phyloP scores from a whole-genome alignment of 1,284 basidiomycete species.

The Termitomyces sp. region DNA sequence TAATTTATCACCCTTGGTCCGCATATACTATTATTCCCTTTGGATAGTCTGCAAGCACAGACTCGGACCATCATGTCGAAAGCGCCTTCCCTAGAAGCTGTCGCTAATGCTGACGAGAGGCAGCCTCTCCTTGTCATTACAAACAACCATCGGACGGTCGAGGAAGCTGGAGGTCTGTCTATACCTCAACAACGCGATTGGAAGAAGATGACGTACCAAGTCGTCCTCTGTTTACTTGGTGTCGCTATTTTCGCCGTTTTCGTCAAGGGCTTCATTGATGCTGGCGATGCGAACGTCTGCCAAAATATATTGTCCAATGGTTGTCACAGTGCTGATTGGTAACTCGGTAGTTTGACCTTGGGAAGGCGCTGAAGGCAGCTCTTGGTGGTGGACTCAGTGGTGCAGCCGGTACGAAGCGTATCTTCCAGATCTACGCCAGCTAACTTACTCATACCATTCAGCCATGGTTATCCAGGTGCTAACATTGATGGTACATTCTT shows the following conservation, averaged over 20 bases:
- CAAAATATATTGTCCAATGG: background rate
- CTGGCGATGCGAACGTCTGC: constrained; percentile 61
- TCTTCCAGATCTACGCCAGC: background rate
- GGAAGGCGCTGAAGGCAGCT: constrained; percentile 69
- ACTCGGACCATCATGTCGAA: constrained; percentile 16
- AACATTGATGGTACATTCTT: constrained; percentile 62
- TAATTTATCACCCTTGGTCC: background rate
- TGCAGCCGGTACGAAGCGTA: constrained; percentile 54
- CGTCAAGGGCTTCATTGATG: constrained; percentile 65
- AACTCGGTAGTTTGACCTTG: constrained; percentile 66
- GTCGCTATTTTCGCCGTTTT: constrained; percentile 43
- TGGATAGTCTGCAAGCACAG: background rate
- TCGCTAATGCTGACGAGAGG: constrained; percentile 12
- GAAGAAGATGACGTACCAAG: constrained; percentile 22
- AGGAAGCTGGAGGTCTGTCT: background rate
- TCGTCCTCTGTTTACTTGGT: constrained; percentile 29
- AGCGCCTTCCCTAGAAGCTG: background rate
- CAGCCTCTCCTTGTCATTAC: constrained; percentile 20
- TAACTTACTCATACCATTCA: constrained; percentile 15
- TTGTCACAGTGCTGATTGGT: background rate
- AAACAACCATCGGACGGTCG: background rate
- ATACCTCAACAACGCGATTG: constrained; percentile 9
- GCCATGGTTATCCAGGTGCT: constrained; percentile 90
- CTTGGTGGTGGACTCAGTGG: constrained; percentile 84
- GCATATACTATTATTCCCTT: background rate